A percentile compares a stretch with the other conserved stretches of the same genome.
These are phyloP conservation scores for Podaxis pistillaris DNA, from an alignment of 768 basidiomycete species.

Conservation along the genomic window DNA sequence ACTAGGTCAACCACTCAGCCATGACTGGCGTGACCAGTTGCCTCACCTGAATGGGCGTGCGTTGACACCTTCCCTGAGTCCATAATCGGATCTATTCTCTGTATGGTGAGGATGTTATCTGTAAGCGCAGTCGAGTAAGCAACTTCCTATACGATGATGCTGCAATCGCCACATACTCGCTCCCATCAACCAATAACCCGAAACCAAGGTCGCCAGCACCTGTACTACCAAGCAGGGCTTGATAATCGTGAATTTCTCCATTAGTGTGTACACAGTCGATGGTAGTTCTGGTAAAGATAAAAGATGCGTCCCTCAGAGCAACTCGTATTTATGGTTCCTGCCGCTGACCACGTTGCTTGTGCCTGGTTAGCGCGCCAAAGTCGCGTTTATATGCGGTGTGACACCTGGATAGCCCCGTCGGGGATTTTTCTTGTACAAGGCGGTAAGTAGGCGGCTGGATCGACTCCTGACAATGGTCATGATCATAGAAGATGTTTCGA, in stretches of 20 bases:
- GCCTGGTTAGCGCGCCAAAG: neutral
- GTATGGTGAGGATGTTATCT: constrained; percentile 37
- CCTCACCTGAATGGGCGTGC: constrained; percentile 32
- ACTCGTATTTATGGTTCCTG: neutral
- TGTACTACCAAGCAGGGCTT: neutral
- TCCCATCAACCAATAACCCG: constrained; percentile 29
- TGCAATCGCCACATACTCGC: constrained; percentile 22
- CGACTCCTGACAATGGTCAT: too few species aligned
- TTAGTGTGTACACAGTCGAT: neutral
- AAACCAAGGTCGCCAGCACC: neutral
- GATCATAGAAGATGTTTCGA: too few species aligned
- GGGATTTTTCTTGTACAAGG: too few species aligned
- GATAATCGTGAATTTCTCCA: neutral
- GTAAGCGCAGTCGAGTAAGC: neutral
- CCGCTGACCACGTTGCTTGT: neutral
- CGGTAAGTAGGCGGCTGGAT: too few species aligned
- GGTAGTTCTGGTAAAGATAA: neutral
- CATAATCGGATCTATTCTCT: constrained; percentile 38
- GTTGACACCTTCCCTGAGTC: constrained; percentile 30
- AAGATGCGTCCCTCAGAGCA: neutral
- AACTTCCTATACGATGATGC: neutral
- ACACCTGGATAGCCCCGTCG: too few species aligned
- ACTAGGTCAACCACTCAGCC: neutral
- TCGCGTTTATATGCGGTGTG: too few species aligned
- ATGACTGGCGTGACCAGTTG: neutral